Evolutionary conservation across 371 early-diverging fungal species (phyloP).

Genomic region (Amoeboaphelidium protococcarum): DNA sequence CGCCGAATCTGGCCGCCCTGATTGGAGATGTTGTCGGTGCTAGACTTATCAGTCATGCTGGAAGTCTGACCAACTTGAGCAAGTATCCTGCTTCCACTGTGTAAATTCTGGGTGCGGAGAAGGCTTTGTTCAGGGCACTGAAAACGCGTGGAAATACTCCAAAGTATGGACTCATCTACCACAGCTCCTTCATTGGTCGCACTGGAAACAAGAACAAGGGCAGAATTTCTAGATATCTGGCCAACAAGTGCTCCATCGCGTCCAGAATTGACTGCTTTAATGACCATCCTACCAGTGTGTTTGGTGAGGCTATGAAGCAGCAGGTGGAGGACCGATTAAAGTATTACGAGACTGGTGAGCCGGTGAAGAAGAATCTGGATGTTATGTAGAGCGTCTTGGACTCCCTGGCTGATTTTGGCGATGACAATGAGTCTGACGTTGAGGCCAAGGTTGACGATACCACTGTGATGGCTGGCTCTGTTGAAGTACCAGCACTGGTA

Average conservation of each 20-base stretch:
- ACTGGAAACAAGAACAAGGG: conserved; percentile 94
- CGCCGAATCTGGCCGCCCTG: conserved; percentile 90
- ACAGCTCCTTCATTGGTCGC: conserved; percentile 80
- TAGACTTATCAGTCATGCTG: conserved; percentile 83
- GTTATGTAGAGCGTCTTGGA: conserved; percentile 72
- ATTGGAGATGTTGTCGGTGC: conserved; percentile 93
- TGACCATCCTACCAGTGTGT: conserved; percentile 50
- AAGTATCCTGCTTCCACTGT: conserved; percentile 95
- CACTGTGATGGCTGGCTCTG: no score
- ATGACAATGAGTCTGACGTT: conserved; percentile 15
- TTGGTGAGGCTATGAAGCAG: conserved; percentile 79
- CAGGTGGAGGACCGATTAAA: conserved; percentile 88
- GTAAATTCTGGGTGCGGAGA: conserved; percentile 97
- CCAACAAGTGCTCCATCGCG: conserved; percentile 94
- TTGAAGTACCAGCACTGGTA: no score
- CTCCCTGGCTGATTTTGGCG: conserved; percentile 25
- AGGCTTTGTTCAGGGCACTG: conserved; percentile 89
- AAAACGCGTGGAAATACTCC: conserved; percentile 96
- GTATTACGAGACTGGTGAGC: conserved; percentile 69
- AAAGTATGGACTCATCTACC: conserved; percentile 95
- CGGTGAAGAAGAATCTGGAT: conserved; percentile 71
- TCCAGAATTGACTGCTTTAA: conserved; percentile 93
- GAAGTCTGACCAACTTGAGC: conserved; percentile 82
- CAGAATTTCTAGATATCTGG: conserved; percentile 85
- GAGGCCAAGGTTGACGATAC: no score